Evolutionary conservation across 2,329 filamentous ascomycete genomes (phyloP).

Genomic region (Zopfia rhizophila): DNA sequence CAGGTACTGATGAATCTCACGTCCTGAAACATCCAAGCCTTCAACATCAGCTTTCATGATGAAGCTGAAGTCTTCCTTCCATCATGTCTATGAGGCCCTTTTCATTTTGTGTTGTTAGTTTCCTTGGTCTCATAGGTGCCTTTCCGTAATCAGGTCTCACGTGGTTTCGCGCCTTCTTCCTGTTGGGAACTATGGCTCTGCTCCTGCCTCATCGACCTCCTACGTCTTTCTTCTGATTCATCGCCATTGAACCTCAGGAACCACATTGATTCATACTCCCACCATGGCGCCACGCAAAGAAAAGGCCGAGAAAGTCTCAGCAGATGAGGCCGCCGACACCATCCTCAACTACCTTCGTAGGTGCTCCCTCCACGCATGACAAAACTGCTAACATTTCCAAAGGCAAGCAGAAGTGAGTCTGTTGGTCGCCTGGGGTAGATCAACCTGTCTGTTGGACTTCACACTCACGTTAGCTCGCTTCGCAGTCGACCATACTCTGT

Average conservation of each 20-base stretch:
- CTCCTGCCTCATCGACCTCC: background rate
- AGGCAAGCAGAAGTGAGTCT: conserved; percentile 61
- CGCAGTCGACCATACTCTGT: conserved; percentile 65
- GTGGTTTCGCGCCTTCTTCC: conserved; percentile 11
- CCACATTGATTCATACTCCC: too few species aligned
- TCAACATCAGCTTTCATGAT: too few species aligned
- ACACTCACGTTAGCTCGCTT: conserved; percentile 43
- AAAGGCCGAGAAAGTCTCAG: conserved; percentile 46
- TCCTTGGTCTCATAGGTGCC: conserved; percentile 2
- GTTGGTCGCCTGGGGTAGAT: conserved; percentile 2
- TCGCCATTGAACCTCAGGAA: background rate
- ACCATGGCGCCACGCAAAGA: conserved; percentile 52
- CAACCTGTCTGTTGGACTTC: conserved; percentile 48
- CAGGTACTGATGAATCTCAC: background rate
- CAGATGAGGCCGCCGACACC: conserved; percentile 52
- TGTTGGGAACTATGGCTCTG: background rate
- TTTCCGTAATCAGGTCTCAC: conserved; percentile 4
- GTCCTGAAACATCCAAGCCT: too few species aligned
- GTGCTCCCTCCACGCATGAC: conserved; percentile 27
- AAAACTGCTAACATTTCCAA: conserved; percentile 14
- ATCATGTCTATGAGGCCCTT: too few species aligned
- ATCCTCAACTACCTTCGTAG: conserved; percentile 63
- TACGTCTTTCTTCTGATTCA: too few species aligned
- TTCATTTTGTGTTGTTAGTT: background rate
- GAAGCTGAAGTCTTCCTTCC: too few species aligned